phyloP scores from a whole-genome alignment of 2,329 filamentous ascomycete genomes.

The Claviceps pusilla region DNA sequence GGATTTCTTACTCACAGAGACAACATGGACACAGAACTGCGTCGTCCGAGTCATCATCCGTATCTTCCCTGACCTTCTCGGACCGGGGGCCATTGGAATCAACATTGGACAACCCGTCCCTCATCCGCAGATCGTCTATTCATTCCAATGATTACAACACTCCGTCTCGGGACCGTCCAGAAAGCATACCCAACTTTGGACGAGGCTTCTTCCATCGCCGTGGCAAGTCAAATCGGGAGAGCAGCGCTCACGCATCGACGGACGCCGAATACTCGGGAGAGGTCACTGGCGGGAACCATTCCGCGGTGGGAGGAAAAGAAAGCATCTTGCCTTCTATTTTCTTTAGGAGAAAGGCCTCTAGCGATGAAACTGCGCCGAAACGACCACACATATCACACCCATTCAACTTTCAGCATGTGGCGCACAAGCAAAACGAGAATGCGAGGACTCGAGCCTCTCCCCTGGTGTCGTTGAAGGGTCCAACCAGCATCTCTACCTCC shows the following conservation, averaged over 20 bases:
- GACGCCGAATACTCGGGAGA: constrained; percentile 36
- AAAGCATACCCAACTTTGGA: constrained; percentile 44
- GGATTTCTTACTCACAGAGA: constrained; percentile 28
- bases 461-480: background rate
- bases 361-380: constrained; percentile 21
- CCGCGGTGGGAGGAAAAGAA: constrained; percentile 22
- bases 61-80: constrained; percentile 25
- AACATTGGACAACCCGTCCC: constrained; percentile 28
- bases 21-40: constrained; percentile 21
- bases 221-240: constrained; percentile 34
- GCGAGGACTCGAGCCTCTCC: constrained; percentile 20
- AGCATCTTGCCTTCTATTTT: constrained; percentile 36
- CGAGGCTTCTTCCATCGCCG: constrained; percentile 44
- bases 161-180: constrained; percentile 37
- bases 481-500: background rate
- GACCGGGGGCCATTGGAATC: constrained; percentile 37
- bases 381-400: constrained; percentile 44
- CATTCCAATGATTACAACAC: constrained; percentile 39
- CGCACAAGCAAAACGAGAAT: constrained; percentile 39
- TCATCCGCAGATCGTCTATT: constrained; percentile 42
- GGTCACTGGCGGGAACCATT: constrained; percentile 18
- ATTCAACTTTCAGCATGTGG: constrained; percentile 53
- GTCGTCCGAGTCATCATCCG: constrained; percentile 42
- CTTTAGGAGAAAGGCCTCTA: constrained; percentile 29
- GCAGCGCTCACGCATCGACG: constrained; percentile 31